Evolutionary conservation across 108 stramenopile species (phyloP).

Genomic region (Nannochloropsis oceanica): DNA sequence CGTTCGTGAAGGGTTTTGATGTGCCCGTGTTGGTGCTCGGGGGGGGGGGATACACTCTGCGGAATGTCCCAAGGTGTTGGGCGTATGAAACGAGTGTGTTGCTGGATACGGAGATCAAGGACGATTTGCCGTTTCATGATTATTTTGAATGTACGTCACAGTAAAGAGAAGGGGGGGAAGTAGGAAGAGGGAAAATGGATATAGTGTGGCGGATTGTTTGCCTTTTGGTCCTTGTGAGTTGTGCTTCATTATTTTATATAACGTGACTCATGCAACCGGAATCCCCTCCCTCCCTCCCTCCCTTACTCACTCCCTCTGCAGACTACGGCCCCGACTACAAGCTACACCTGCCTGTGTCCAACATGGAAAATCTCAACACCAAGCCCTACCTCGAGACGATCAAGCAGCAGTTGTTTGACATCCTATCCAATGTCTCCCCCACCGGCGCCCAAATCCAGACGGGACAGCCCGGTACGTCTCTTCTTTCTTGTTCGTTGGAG

Average conservation of each 20-base stretch:
- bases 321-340: conserved; percentile 93
- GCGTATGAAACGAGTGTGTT: conserved; percentile 89
- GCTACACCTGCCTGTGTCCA: conserved; percentile 79
- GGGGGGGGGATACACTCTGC: conserved; percentile 95
- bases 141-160: conserved; percentile 76
- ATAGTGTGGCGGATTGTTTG: neutral
- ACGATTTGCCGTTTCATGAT: conserved; percentile 90
- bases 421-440: conserved; percentile 30
- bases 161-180: neutral
- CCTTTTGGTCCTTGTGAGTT: no score
- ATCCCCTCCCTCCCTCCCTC: neutral
- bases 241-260: no score
- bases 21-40: conserved; percentile 89
- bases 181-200: neutral
- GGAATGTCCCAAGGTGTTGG: conserved; percentile 98
- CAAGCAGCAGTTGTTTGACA: conserved; percentile 57
- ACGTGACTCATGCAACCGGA: neutral
- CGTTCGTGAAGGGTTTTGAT: conserved; percentile 57
- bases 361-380: conserved; percentile 95
- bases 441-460: conserved; percentile 9
- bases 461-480: conserved; percentile 9
- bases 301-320: neutral
- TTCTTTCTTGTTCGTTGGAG: no score
- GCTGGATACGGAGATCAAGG: conserved; percentile 51
- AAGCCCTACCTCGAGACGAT: conserved; percentile 66